Evolutionary conservation across 139 green algal genomes (phyloP).

Genomic region (Chlamydomonas incerta): DNA sequence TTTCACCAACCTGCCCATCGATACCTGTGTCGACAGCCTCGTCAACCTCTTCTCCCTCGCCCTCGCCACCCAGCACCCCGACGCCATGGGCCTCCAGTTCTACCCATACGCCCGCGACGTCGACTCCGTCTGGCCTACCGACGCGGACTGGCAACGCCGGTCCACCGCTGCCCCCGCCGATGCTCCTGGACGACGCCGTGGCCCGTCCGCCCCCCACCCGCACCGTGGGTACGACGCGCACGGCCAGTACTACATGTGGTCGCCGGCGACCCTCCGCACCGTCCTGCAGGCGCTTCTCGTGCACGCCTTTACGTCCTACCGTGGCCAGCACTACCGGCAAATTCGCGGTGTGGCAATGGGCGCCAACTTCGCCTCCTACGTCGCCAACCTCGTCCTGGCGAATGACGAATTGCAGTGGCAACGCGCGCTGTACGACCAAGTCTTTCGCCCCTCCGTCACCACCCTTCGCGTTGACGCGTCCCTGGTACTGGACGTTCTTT

Average conservation of each 20-base stretch:
- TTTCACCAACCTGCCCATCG: not conserved
- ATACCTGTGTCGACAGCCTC: not conserved
- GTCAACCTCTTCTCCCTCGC: not conserved
- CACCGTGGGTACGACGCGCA: no score
- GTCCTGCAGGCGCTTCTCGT: not conserved
- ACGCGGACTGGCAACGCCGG: not conserved
- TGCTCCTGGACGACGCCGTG: no score
- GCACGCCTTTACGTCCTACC: not conserved
- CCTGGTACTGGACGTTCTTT: no score
- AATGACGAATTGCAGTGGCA: no score
- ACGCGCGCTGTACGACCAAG: no score
- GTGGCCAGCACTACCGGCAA: not conserved
- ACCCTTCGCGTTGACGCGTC: no score
- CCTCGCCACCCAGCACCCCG: not conserved
- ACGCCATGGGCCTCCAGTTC: not conserved
- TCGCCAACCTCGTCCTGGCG: no score
- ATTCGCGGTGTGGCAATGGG: no score
- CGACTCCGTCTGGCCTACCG: not conserved
- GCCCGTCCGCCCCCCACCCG: no score
- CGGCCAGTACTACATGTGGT: not conserved
- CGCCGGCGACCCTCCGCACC: not conserved
- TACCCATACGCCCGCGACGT: not conserved
- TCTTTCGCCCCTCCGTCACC: no score
- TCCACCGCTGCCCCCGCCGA: no score
- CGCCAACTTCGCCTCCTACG: no score